Evolutionary conservation across 1,284 basidiomycete species (phyloP), one percentile per base, ranked within the genome.

Genomic region (Leccinum insigne): DNA sequence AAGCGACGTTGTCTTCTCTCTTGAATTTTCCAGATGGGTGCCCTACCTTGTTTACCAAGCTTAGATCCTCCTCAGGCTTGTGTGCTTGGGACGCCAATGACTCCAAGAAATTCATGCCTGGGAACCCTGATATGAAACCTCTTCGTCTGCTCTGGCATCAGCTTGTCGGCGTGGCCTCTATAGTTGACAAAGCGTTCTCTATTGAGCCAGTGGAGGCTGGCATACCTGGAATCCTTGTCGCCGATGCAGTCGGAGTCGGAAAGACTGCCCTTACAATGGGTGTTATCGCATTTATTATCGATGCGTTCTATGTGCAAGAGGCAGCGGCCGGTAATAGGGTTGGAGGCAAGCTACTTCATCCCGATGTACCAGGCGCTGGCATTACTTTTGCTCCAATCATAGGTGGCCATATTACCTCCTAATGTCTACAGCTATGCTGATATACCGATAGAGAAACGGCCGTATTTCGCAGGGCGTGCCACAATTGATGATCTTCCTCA

Each of bases 241-340:
- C 62, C 2, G 62, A 67, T 54, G 61, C 47, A 13, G 65, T 67
- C 10, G 62, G 66, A 10, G 61, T 67, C 4, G 66, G 65, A 0
- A 67, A 67, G 40, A 67, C 66, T 18, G 56, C 65, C 16, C 61
- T 67, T 21, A 59, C 56, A 0, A 67, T 67, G 65, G 66, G 65
- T 0, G 54, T 61, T 1, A 58, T 67, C 2, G 65, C 66, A 2
- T 67, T 67, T 5, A 52, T 67, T 3, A 61, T 67, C 5, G 56
- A 67, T 13, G 10, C 62, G 2, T 67, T 59, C 23, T 67, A 63
- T 21, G 16, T 11, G 7, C 65, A 67, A 56, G 59, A 67, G 52
- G 62, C 35, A 4, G 5, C 4, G 8, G 64, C 54, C 1, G 61
- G 64, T 35, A n/a, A 40, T 21, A 44, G 16, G 4, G 60, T 66